Conservation (phyloP, 208 protist species). For the Crithidia brevicula region DNA sequence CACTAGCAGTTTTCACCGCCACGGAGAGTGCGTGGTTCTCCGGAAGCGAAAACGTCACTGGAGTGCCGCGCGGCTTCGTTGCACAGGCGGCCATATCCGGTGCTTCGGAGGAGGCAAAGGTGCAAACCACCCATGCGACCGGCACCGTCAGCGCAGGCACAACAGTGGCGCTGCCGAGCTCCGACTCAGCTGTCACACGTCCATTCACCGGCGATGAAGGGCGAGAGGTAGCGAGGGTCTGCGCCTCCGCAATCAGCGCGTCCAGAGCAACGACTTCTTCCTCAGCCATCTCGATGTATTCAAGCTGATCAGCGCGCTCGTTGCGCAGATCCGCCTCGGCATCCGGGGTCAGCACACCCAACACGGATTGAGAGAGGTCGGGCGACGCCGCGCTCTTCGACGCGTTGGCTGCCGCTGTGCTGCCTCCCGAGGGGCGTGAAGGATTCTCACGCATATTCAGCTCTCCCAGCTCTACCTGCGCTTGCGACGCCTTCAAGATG, state of each 20-base stretch:
- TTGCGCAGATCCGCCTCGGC: conserved; percentile 17
- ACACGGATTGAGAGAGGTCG: background rate
- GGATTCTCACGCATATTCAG: background rate
- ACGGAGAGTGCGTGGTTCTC: background rate
- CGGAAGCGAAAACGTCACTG: conserved; percentile 9
- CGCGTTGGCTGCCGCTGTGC: background rate
- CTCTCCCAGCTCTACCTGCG: conserved; percentile 8
- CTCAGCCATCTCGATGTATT: conserved; percentile 41
- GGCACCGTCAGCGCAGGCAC: conserved; percentile 11
- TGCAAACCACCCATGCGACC: conserved; percentile 11
- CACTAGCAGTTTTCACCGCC: background rate
- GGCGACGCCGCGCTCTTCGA: conserved; percentile 5
- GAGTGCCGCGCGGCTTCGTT: conserved; percentile 2
- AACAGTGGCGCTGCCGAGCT: background rate
- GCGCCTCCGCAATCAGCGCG: conserved; percentile 26
- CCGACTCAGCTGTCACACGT: too few relatives aligned
- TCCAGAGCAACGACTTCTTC: conserved; percentile 48
- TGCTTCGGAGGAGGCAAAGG: conserved; percentile 10
- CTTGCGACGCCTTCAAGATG: conserved; percentile 19
- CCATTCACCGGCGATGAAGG: background rate
- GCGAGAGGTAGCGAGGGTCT: background rate
- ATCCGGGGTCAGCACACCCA: background rate
- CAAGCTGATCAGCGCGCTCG: conserved; percentile 39
- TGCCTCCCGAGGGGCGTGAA: background rate
- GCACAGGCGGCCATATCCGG: background rate